These are phyloP conservation scores for Leptomonas seymouri DNA, from an alignment of 208 protist genomes.

Conservation along the genomic window DNA sequence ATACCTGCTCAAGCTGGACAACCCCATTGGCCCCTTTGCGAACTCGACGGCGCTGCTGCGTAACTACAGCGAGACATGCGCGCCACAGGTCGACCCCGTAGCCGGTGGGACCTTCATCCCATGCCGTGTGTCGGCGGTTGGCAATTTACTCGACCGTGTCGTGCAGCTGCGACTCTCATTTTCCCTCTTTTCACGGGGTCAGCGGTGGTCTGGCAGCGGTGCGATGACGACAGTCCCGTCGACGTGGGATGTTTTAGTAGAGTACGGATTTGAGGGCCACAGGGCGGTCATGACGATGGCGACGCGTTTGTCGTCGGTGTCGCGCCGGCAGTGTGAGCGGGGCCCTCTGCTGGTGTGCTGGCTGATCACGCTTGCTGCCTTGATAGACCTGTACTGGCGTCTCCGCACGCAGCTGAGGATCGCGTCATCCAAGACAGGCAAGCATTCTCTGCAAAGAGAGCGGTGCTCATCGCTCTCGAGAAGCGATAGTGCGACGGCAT, in stretches of 20 bases:
- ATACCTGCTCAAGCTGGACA: slow-evolving; percentile 28
- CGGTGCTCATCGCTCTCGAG: not conserved
- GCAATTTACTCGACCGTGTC: slow-evolving; percentile 45
- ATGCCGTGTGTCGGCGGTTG: slow-evolving; percentile 36
- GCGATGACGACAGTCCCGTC: slow-evolving; percentile 26
- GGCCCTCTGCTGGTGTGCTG: slow-evolving; percentile 26
- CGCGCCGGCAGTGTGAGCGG: slow-evolving; percentile 14
- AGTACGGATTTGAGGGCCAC: slow-evolving; percentile 49
- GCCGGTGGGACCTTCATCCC: slow-evolving; percentile 43
- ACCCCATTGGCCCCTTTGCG: slow-evolving; percentile 40
- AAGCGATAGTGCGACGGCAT: not conserved
- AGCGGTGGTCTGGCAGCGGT: slow-evolving; percentile 17
- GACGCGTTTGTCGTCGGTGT: slow-evolving; percentile 14
- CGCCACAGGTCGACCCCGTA: slow-evolving; percentile 25
- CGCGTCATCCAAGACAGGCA: not conserved
- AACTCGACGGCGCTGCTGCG: slow-evolving; percentile 25
- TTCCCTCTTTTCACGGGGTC: slow-evolving; percentile 35
- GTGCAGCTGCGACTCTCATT: slow-evolving; percentile 42
- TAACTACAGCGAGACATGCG: slow-evolving; percentile 33
- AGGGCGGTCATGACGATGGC: slow-evolving; percentile 49
- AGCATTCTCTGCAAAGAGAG: slow-evolving; percentile 4
- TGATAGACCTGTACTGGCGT: slow-evolving; percentile 19
- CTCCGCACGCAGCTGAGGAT: slow-evolving; percentile 11
- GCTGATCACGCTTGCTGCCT: slow-evolving; percentile 2
- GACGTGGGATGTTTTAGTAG: slow-evolving; percentile 43